Conservation (phyloP, 192 early-diverging fungal genomes). For the Tieghemiomyces parasiticus region DNA sequence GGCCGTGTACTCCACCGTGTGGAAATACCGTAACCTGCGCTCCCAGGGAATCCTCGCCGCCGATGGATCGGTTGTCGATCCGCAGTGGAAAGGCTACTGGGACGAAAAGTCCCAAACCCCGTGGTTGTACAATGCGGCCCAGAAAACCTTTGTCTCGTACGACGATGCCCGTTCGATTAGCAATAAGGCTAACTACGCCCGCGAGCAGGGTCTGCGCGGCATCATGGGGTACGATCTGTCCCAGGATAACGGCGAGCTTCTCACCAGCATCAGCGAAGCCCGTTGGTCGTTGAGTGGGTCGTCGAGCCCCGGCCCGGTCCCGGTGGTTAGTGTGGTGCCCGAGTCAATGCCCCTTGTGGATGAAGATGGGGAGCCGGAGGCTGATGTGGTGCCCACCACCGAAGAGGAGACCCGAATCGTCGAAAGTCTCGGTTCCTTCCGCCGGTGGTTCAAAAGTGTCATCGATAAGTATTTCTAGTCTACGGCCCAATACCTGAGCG, state of each 20-base stretch:
- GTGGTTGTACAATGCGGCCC: slow-evolving; percentile 48
- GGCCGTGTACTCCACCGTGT: slow-evolving; percentile 36
- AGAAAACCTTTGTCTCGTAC: slow-evolving; percentile 50
- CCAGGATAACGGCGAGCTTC: background rate
- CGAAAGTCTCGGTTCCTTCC: no score
- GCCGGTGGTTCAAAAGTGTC: no score
- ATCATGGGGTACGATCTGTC: slow-evolving; percentile 47
- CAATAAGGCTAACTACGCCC: slow-evolving; percentile 40
- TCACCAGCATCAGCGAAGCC: background rate
- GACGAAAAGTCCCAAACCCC: slow-evolving; percentile 46
- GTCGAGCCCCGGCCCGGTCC: no score
- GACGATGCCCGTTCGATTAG: slow-evolving; percentile 43
- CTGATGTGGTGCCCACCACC: no score
- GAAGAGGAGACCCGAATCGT: no score
- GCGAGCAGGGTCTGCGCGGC: slow-evolving; percentile 35
- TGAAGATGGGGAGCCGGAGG: no score
- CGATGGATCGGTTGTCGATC: slow-evolving; percentile 25
- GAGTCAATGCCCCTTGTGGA: no score
- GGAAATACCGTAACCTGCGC: slow-evolving; percentile 48
- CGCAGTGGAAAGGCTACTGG: slow-evolving; percentile 48
- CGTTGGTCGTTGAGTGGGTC: background rate
- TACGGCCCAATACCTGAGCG: no score
- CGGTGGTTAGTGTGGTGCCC: no score
- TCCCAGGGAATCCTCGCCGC: slow-evolving; percentile 32
- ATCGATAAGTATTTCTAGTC: no score